These are phyloP conservation scores for Cyberlindnera samutprakarnensis DNA, from an alignment of 805 yeast genomes.

Conservation along the genomic window DNA sequence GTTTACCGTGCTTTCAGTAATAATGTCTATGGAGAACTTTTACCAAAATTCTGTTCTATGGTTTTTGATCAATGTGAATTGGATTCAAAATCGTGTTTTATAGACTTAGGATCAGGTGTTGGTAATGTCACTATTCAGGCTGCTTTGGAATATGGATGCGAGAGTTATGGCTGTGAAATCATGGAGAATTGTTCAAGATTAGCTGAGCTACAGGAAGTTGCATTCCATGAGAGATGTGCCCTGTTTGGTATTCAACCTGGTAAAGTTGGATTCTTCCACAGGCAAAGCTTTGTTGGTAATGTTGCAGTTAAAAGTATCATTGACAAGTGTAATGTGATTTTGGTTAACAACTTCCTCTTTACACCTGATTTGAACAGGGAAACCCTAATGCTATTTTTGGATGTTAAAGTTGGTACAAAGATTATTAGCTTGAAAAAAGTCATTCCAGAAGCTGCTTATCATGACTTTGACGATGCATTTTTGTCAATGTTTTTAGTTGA, in stretches of 20 bases:
- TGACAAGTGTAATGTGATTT: constrained; percentile 58
- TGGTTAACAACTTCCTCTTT: constrained; percentile 80
- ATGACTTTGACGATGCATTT: constrained; percentile 46
- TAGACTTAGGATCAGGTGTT: constrained; percentile 91
- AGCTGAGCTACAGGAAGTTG: constrained; percentile 51
- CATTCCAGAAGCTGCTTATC: constrained; percentile 67
- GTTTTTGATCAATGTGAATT: constrained; percentile 57
- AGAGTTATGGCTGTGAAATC: constrained; percentile 84
- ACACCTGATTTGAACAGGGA: constrained; percentile 64
- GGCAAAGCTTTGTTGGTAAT: constrained; percentile 68
- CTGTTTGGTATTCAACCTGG: constrained; percentile 61
- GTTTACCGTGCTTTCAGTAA: constrained; percentile 82
- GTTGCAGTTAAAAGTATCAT: constrained; percentile 45
- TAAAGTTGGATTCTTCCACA: constrained; percentile 46
- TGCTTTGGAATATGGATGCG: constrained; percentile 76
- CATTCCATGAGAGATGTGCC: constrained; percentile 48
- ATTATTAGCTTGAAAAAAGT: constrained; percentile 75
- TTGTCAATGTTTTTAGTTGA: constrained; percentile 60
- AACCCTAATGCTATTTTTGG: constrained; percentile 57
- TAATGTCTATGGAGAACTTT: constrained; percentile 83
- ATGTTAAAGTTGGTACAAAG: constrained; percentile 64
- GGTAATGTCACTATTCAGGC: constrained; percentile 91
- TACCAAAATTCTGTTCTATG: constrained; percentile 68
- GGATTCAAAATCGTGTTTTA: constrained; percentile 47
- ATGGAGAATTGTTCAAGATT: constrained; percentile 76